Evolutionary conservation across 257 asterid species (phyloP).

Genomic region (Solanum chilense): DNA sequence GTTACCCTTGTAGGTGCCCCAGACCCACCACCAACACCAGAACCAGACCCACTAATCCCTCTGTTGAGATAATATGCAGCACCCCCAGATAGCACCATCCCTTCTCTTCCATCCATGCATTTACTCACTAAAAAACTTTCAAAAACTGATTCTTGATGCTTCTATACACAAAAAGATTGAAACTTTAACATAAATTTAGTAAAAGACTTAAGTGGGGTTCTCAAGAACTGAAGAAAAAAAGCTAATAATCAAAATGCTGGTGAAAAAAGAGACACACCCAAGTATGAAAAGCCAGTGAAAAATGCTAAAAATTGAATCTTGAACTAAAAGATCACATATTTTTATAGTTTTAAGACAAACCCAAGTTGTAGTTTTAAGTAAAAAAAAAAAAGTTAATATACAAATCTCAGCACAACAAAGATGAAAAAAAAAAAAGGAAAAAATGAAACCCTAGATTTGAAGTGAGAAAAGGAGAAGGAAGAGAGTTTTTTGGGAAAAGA

Average conservation of each 20-base stretch:
- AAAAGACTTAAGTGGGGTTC: not conserved
- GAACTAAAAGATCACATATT: not conserved
- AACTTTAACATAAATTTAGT: not conserved
- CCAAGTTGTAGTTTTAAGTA: not conserved
- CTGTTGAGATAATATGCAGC: constrained; percentile 19
- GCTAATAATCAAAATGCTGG: not conserved
- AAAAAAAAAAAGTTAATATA: not conserved
- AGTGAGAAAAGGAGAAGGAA: not conserved
- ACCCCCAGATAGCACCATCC: constrained; percentile 20
- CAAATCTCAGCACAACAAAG: not conserved
- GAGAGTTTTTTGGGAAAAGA: not conserved
- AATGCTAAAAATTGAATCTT: not conserved
- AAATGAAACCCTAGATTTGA: constrained; percentile 1
- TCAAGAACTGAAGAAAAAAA: not conserved
- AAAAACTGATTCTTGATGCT: not conserved
- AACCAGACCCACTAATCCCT: constrained; percentile 16
- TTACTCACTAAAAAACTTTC: constrained; percentile 3
- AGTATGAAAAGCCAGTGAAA: not conserved
- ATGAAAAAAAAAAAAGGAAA: not conserved
- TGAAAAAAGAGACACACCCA: not conserved
- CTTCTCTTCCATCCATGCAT: constrained; percentile 44
- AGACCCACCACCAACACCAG: constrained; percentile 10
- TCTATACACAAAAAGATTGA: not conserved
- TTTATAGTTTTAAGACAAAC: not conserved
- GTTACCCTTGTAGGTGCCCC: constrained; percentile 12